Evolutionary conservation across 108 stramenopile species (phyloP), one percentile per base, ranked within the genome.

Genomic region (Cyclotella kingstonii): DNA sequence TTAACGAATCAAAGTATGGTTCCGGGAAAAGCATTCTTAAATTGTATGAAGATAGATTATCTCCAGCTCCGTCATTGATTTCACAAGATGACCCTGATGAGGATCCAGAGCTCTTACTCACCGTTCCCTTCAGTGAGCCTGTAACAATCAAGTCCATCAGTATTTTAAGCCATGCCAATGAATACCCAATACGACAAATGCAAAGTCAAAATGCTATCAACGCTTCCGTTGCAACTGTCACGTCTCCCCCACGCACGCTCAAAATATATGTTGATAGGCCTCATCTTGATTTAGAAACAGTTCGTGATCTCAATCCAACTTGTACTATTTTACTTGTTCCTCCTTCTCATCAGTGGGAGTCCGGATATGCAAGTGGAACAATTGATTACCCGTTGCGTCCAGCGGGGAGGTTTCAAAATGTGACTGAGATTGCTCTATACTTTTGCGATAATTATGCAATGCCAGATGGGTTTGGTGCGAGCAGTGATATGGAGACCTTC

Each of bases 351-450:
- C 70, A 71, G 49, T 71, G 62, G 63, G 29, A 51, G 15, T 11
- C 28, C 1, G 51, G 45, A 0, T 46, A 66, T 29, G 11, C 44
- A 3, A 33, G 38, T 5, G 88, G 88, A 1, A 89, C 87, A 1
- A 81, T 89, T 39, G 92, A 93, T 66, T 93, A 90, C 68, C 87
- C 87, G 4, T 56, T 85, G 35, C 79, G 92, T 51, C 92, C 92
- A 17, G 92, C 87, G 0, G 87, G 87, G 19, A 63, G 85, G 29
- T 93, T 93, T 64, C 85, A 87, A 51, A 84, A 82, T 52, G 80
- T 85, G 59, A 70, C 80, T 4, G 81, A 84, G 54, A 54, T 93
- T 18, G 84, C 87, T 1, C 62, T 93, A n/a, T 89, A 85, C 66
- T 77, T 93, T 43, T 68, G 50, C 36, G 78, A 83, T 59, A 93